Evolutionary conservation across 129 eudicot species (phyloP).

Genomic region (Apium graveolens): DNA sequence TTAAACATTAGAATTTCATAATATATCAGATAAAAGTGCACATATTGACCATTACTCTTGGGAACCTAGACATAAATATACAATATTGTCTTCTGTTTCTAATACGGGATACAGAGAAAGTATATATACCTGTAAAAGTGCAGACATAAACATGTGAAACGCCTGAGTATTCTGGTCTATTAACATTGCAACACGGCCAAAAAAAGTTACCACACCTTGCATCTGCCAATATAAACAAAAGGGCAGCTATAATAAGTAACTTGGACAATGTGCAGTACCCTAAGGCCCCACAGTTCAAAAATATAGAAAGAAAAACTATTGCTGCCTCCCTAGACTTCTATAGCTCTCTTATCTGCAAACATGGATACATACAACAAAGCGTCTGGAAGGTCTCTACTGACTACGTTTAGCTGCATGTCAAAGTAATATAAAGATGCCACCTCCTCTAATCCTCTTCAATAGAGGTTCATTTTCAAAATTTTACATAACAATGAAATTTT

Average conservation of each 20-base stretch:
- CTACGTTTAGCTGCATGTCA: not conserved
- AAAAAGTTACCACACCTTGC: conserved; percentile 83
- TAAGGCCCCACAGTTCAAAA: not conserved
- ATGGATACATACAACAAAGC: not conserved
- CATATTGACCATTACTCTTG: not conserved
- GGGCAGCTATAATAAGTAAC: no score
- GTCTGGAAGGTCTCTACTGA: not conserved
- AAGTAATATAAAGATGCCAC: not conserved
- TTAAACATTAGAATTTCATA: not conserved
- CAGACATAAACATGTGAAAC: conserved; percentile 83
- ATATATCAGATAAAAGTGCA: not conserved
- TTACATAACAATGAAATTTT: not conserved
- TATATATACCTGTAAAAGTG: conserved; percentile 77
- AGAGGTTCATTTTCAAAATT: not conserved
- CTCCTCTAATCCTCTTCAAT: not conserved
- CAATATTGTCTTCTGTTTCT: not conserved
- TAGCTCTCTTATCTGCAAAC: not conserved
- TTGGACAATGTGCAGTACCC: not conserved
- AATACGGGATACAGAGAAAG: not conserved
- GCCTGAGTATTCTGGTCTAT: conserved; percentile 95
- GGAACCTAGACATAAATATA: not conserved
- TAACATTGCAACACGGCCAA: conserved; percentile 73
- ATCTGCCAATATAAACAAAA: conserved; percentile 30
- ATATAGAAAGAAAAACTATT: no score
- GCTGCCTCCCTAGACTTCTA: not conserved